Evolutionary conservation across 495 filamentous ascomycete genomes (phyloP).

Genomic region (Penicillium malachiteum): DNA sequence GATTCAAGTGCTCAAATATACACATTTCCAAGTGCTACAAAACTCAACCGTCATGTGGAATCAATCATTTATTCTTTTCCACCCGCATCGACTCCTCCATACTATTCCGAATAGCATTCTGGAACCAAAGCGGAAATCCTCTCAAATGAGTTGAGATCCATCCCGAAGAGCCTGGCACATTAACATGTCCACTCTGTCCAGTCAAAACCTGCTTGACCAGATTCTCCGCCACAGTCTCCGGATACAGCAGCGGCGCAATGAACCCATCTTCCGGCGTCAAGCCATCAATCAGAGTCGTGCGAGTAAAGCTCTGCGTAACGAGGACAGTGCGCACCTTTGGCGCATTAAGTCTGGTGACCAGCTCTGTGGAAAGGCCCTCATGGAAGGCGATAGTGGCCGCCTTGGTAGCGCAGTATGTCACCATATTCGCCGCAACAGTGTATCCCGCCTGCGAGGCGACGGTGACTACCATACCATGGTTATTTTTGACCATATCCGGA

Average conservation of each 20-base stretch:
- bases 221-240: slow-evolving; percentile 65
- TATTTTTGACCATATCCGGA: slow-evolving; percentile 56
- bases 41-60: too few relatives aligned
- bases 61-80: slow-evolving; percentile 2
- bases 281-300: slow-evolving; percentile 60
- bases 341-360: slow-evolving; percentile 61
- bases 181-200: slow-evolving; percentile 58
- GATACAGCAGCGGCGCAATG: slow-evolving; percentile 54
- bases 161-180: slow-evolving; percentile 44
- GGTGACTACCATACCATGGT: slow-evolving; percentile 77
- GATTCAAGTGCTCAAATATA: too few relatives aligned
- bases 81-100: slow-evolving; percentile 35
- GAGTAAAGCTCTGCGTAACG: slow-evolving; percentile 63
- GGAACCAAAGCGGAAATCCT: slow-evolving; percentile 45
- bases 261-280: slow-evolving; percentile 55
- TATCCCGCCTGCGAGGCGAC: slow-evolving; percentile 64
- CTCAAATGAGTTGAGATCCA: slow-evolving; percentile 32
- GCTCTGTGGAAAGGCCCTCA: slow-evolving; percentile 64
- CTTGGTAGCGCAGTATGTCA: slow-evolving; percentile 68
- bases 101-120: slow-evolving; percentile 30
- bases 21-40: too few relatives aligned
- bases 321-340: slow-evolving; percentile 63
- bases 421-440: slow-evolving; percentile 60
- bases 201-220: slow-evolving; percentile 58
- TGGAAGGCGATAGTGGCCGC: slow-evolving; percentile 67